phyloP scores from a whole-genome alignment of 108 stramenopile genomes.

The Nitzschia inconspicua region DNA sequence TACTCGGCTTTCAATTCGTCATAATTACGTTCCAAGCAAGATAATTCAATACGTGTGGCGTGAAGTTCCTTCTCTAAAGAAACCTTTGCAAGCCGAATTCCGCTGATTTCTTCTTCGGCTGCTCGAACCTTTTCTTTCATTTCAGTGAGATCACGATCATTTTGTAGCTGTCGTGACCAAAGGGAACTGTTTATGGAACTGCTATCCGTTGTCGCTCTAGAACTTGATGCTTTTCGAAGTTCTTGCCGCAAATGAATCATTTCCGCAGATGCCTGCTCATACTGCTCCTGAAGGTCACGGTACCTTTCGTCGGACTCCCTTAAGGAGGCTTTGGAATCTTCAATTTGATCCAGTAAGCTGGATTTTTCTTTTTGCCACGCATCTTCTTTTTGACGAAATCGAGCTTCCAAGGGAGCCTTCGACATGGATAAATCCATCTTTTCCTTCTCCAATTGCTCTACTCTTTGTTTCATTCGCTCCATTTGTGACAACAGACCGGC shows the following conservation, averaged over 20 bases:
- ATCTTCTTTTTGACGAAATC: conserved; percentile 82
- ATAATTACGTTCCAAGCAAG: conserved; percentile 47
- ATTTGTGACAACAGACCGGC: conserved; percentile 65
- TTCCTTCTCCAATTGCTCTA: conserved; percentile 76
- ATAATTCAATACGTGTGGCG: conserved; percentile 67
- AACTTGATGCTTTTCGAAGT: conserved; percentile 57
- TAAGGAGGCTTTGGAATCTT: conserved; percentile 31
- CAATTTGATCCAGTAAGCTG: conserved; percentile 63
- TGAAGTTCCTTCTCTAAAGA: conserved; percentile 82
- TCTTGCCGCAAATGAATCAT: conserved; percentile 49
- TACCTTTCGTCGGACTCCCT: conserved; percentile 69
- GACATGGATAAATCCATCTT: conserved; percentile 82
- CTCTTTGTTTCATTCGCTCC: conserved; percentile 61
- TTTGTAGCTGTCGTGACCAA: conserved; percentile 67
- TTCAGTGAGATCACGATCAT: conserved; percentile 66
- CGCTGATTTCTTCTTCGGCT: conserved; percentile 73
- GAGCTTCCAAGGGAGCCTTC: conserved; percentile 84
- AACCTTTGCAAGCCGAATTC: conserved; percentile 68
- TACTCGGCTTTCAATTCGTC: conserved; percentile 75
- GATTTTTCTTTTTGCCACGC: conserved; percentile 65
- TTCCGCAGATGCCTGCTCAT: conserved; percentile 64
- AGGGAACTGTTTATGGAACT: conserved; percentile 31
- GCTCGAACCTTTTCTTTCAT: conserved; percentile 65
- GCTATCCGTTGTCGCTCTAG: conserved; percentile 3
- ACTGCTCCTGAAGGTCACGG: conserved; percentile 60